Conservation (phyloP, 2,329 filamentous ascomycete genomes). For the Neofusicoccum umdonicola region DNA sequence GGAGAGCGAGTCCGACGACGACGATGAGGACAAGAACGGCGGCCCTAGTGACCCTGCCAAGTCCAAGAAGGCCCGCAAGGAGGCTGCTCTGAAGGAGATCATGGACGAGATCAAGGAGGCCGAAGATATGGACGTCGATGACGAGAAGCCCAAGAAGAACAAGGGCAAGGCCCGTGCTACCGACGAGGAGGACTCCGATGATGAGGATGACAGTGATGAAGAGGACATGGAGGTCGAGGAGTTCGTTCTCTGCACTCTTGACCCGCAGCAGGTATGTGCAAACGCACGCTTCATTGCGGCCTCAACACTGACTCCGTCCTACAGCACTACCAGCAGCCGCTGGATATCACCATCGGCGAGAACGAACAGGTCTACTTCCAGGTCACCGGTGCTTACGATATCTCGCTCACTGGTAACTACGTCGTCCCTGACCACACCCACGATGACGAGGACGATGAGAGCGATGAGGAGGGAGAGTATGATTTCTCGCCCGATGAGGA, state of each 20-base stretch:
- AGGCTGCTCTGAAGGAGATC: conserved; percentile 74
- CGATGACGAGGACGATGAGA: conserved; percentile 55
- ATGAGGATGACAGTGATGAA: conserved; percentile 51
- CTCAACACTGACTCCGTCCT: conserved; percentile 26
- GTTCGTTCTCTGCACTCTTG: conserved; percentile 92
- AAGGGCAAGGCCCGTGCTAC: conserved; percentile 61
- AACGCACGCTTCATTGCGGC: conserved; percentile 2
- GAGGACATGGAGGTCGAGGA: conserved; percentile 69
- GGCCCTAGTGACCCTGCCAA: conserved; percentile 90
- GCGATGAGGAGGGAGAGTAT: conserved; percentile 64
- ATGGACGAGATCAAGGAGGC: conserved; percentile 67
- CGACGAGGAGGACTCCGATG: conserved; percentile 59
- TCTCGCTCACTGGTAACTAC: conserved; percentile 96
- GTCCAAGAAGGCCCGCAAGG: conserved; percentile 80
- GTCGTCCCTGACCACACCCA: conserved; percentile 67
- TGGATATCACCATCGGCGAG: conserved; percentile 88
- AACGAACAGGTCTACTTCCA: conserved; percentile 90
- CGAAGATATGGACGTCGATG: conserved; percentile 72
- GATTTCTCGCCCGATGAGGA: conserved; percentile 78
- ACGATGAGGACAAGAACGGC: conserved; percentile 72
- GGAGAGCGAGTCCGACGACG: conserved; percentile 39
- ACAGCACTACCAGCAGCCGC: conserved; percentile 89
- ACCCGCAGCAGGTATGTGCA: conserved; percentile 76
- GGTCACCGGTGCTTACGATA: conserved; percentile 82
- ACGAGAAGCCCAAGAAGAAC: conserved; percentile 55